Evolutionary conservation across 1,284 basidiomycete species (phyloP), one percentile per base, ranked within the genome.

Genomic region (Moesziomyces parantarcticus): DNA sequence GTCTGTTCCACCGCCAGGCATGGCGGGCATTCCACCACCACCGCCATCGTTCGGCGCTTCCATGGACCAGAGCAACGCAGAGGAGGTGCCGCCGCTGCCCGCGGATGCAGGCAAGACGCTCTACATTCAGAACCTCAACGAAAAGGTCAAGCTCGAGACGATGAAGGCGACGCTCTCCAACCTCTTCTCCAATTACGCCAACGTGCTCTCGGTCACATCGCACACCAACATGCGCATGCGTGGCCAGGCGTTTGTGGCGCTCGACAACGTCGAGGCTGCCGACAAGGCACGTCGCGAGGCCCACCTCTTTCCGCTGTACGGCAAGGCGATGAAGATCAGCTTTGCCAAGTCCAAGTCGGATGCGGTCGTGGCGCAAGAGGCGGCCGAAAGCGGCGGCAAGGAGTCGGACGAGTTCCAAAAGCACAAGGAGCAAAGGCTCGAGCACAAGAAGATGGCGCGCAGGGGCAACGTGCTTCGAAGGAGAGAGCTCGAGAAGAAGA

Each of bases 101-200:
- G 26, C 53, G 1, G 59, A 65, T 25, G 68, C 77, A 13, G 62
- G 62, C 43, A 93, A 96, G 85, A 98, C 96, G 18, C 87, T 99
- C 42, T 99, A 98, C 84, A 90, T 98, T 77, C 93, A 97, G 85
- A 99, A 99, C 85, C 86, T 99, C 81, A 98, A 99, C 84, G 96
- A 99, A 87, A 94, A 92, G 86, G 93, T 99, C 75, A 93, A 93
- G 85, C 87, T 94, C 56, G 65, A 74, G 11, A 94, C 95, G 29
- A 88, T 99, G 80, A 97, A 96, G 85, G 87, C 92, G 62, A 93
- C 94, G 1, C 87, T 99, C 45, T 88, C 89, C 21, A 91, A 91
- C 41, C 87, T 99, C 48, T 98, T 99, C 88, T 93, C 93, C 84
- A 89, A 91, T 34, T 99, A 98, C 81, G 93, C 93, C 20, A 91